These are phyloP conservation scores for Solanum megistacrolobum DNA, from an alignment of 257 asterid genomes.

Conservation along the genomic window DNA sequence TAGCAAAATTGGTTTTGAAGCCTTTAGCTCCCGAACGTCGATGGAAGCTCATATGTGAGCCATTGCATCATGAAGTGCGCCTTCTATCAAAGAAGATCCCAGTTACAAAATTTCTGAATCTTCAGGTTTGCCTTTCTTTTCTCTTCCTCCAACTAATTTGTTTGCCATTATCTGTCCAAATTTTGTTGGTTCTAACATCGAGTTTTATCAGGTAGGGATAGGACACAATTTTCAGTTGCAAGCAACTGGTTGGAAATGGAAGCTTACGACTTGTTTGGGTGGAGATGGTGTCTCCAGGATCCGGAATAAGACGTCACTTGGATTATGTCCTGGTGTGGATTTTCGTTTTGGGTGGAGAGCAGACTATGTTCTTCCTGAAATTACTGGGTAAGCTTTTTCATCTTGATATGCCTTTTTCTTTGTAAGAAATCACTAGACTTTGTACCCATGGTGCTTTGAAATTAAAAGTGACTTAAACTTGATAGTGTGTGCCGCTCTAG, in stretches of 20 bases:
- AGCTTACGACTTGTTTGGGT: constrained; percentile 75
- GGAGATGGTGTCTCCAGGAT: constrained; percentile 80
- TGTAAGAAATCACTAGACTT: not conserved
- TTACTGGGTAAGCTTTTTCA: constrained; percentile 54
- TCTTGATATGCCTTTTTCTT: not conserved
- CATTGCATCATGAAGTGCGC: constrained; percentile 74
- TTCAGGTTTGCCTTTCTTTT: constrained; percentile 49
- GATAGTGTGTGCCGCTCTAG: not conserved
- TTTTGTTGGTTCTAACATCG: not conserved
- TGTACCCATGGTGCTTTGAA: not conserved
- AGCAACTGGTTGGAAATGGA: constrained; percentile 98
- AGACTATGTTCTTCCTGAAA: constrained; percentile 86
- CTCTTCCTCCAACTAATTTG: not conserved
- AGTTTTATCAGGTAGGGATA: constrained; percentile 63
- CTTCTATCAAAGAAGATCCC: constrained; percentile 94
- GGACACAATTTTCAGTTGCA: constrained; percentile 88
- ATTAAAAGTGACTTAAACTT: not conserved
- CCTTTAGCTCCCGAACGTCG: constrained; percentile 70
- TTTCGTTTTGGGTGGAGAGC: constrained; percentile 97
- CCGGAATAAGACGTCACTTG: constrained; percentile 78
- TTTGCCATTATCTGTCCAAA: not conserved
- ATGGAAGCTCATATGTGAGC: constrained; percentile 86
- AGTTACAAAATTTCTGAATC: constrained; percentile 71
- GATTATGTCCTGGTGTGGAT: constrained; percentile 83
- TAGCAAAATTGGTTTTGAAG: constrained; percentile 79